Evolutionary conservation across 2,329 filamentous ascomycete genomes (phyloP), one percentile per base, ranked within the genome.

Genomic region (Aspergillus eucalypticola): DNA sequence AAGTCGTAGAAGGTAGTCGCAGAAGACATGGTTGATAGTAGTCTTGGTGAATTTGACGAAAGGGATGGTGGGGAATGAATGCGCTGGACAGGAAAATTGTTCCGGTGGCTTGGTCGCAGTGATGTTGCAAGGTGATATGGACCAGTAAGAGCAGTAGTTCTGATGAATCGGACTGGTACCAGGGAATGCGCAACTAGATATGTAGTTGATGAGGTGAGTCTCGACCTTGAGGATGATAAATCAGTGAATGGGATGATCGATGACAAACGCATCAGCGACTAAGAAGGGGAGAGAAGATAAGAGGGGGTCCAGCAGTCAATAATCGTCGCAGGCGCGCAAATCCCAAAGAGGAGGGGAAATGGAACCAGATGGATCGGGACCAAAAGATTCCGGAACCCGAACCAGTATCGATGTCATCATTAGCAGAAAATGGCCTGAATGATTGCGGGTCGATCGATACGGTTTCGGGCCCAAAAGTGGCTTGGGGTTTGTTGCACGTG

Each of bases 1-100:
- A 87, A 87, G 59, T 86, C 83, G 78, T 79, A 86, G 73, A 87
- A 86, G 32, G 71, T 78, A 17, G 84, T 85, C 54, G 84, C 84
- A 60, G 83, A 85, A 19, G 84, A 71, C 84, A 86, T 86, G 67
- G 70, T 81, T 54, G 46, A 21, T 13, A 41, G 32, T 35, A 35
- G 32, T 35, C 32, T 13, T 27, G 56, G 15, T 19, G 52, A 10
- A 27, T 17, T 32, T 29, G 44, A 27, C 10, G 8, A 23, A 15
- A 23, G 17, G 10, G 39, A 4, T 53, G 32, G 32, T 32, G 19
- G 42, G 23, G 42, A 29, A 54, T 21, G 13, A 32, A 21, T 44
- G 51, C 3, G 32, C 38, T 35, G 29, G 44, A 48, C 23, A 41
- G 32, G 21, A 54, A n/a, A 53, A 23, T 25, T 39, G 13, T 23